These are phyloP conservation scores for Raddia guianensis DNA, from an alignment of 176 grass and related monocot genomes.

Conservation along the genomic window DNA sequence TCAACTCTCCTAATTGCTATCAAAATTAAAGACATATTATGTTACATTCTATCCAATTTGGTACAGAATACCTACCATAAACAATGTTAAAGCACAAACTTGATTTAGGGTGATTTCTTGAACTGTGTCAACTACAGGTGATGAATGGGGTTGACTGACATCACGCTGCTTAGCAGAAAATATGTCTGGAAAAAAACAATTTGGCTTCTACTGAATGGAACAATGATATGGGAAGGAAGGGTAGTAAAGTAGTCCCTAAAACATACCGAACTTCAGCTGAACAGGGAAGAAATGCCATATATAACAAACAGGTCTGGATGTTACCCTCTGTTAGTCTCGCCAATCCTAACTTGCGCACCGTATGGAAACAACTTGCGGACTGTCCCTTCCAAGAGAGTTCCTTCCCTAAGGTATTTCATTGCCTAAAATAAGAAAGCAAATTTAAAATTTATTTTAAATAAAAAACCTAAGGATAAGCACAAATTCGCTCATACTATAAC, in stretches of 20 bases:
- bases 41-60: slow-evolving; percentile 7
- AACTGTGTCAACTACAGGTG: background rate
- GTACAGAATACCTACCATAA: background rate
- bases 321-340: slow-evolving; percentile 79
- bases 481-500: background rate
- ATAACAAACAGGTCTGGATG: slow-evolving; percentile 19
- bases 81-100: background rate
- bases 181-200: background rate
- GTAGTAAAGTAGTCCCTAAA: background rate
- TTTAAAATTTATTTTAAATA: background rate
- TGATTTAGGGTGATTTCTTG: background rate
- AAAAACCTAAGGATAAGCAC: background rate
- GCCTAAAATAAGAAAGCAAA: slow-evolving; percentile 53
- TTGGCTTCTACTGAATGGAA: slow-evolving; percentile 22
- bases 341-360: slow-evolving; percentile 80
- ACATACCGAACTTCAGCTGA: background rate
- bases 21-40: slow-evolving; percentile 19
- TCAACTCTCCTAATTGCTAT: background rate
- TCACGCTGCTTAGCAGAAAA: background rate
- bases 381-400: slow-evolving; percentile 78
- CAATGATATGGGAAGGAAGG: background rate
- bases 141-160: background rate
- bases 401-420: slow-evolving; percentile 69
- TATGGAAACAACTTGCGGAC: slow-evolving; percentile 76
- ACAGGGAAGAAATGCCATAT: slow-evolving; percentile 30